A percentile compares a stretch with the other conserved stretches of the same genome.
These are phyloP conservation scores for Isatis lusitanica DNA, from an alignment of 441 rosid genomes.

Conservation along the genomic window DNA sequence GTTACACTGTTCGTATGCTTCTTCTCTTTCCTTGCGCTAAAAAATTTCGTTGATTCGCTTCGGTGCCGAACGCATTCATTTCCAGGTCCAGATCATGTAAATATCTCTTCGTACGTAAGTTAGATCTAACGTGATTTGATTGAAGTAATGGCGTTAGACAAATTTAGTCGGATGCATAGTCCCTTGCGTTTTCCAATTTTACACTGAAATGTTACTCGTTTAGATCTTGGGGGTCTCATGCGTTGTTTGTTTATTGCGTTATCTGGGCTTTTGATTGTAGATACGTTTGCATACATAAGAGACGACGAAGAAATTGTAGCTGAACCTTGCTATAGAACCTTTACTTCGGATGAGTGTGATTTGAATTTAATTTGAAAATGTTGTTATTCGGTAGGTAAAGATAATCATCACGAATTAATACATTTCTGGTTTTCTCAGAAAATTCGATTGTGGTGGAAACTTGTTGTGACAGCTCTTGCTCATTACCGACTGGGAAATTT, in stretches of 20 bases:
- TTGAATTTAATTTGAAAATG: conserved; percentile 14
- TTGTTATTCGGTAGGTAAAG: conserved; percentile 26
- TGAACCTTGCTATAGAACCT: conserved; percentile 4
- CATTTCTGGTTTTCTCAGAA: conserved; percentile 19
- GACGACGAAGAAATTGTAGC: neutral
- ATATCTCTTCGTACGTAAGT: neutral
- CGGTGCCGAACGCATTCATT: conserved; percentile 5
- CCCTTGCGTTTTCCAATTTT: neutral
- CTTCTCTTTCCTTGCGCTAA: neutral
- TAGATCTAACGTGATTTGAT: conserved; percentile 33
- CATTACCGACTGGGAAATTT: conserved; percentile 2
- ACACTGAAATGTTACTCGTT: conserved; percentile 16
- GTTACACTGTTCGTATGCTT: conserved; percentile 4
- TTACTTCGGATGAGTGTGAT: conserved; percentile 7
- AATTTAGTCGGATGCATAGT: conserved; percentile 1
- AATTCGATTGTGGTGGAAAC: conserved; percentile 3
- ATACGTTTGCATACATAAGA: neutral
- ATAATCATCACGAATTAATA: conserved; percentile 8
- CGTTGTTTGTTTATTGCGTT: neutral
- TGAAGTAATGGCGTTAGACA: conserved; percentile 1
- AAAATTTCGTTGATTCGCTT: conserved; percentile 3
- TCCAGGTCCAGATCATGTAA: conserved; percentile 12
- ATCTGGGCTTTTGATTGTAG: conserved; percentile 5
- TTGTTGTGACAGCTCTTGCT: neutral
- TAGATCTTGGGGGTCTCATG: conserved; percentile 25